These are phyloP conservation scores for Samsoniella hepiali DNA, from an alignment of 2,329 filamentous ascomycete genomes.

Conservation along the genomic window DNA sequence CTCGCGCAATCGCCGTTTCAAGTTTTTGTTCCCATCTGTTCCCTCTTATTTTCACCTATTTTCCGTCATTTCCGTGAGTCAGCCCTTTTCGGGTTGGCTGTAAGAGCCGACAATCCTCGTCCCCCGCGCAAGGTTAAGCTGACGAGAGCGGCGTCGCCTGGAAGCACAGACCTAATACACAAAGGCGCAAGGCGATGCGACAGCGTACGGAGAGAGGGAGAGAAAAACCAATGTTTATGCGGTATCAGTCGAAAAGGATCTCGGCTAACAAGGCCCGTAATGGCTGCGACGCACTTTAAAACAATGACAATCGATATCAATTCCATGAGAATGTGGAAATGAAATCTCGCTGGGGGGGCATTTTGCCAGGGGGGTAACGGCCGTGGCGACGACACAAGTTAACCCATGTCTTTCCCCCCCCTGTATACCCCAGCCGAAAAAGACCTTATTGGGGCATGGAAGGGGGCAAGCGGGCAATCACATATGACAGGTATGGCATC, in stretches of 20 bases:
- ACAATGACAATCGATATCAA: neutral
- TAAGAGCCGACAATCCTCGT: neutral
- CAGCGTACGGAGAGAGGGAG: neutral
- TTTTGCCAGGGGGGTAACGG: neutral
- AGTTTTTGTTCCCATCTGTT: neutral
- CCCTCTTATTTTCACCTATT: neutral
- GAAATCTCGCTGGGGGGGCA: neutral
- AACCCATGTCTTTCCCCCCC: neutral
- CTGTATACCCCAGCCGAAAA: neutral
- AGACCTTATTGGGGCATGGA: neutral
- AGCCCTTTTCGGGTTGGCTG: neutral
- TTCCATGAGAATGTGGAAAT: slow-evolving; percentile 1
- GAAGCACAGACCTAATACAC: neutral
- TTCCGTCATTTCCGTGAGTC: neutral
- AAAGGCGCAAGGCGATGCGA: neutral
- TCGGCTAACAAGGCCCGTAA: neutral
- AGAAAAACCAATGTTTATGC: neutral
- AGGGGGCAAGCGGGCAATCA: neutral
- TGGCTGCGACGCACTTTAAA: neutral
- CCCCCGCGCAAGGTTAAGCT: slow-evolving; percentile 7
- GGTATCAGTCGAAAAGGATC: neutral
- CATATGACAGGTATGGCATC: neutral
- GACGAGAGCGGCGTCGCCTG: neutral
- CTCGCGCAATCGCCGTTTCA: neutral
- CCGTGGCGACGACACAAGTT: neutral